A percentile compares a stretch with the other conserved stretches of the same genome.
Evolutionary conservation across 2,329 filamentous ascomycete genomes (phyloP).

Genomic region (Exophiala calicioides): DNA sequence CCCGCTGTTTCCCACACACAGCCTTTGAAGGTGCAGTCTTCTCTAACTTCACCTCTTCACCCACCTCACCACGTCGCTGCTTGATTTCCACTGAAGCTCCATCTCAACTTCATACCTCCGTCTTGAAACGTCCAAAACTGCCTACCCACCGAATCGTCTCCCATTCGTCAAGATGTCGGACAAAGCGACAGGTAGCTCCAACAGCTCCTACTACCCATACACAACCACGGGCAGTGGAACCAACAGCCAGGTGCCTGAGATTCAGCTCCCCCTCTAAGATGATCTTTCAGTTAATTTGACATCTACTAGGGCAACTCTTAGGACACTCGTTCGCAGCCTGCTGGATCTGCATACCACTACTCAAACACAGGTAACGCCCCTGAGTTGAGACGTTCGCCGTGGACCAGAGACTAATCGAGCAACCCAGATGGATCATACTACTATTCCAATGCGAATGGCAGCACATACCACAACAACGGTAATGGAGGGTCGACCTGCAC

Average conservation of each 20-base stretch:
- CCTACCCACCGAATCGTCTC: neutral
- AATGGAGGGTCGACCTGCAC: slow-evolving; percentile 63
- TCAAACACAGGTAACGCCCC: slow-evolving; percentile 11
- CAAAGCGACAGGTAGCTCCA: slow-evolving; percentile 2
- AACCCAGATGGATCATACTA: slow-evolving; percentile 67
- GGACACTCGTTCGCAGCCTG: slow-evolving; percentile 55
- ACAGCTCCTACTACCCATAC: slow-evolving; percentile 34
- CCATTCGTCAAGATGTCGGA: slow-evolving; percentile 10
- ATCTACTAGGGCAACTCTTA: slow-evolving; percentile 67
- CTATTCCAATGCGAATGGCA: slow-evolving; percentile 69
- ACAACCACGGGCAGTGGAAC: slow-evolving; percentile 53
- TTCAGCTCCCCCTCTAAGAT: too few species aligned
- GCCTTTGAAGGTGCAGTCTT: too few species aligned
- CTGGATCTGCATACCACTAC: slow-evolving; percentile 15
- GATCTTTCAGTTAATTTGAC: slow-evolving; percentile 8
- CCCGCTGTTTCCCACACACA: too few species aligned
- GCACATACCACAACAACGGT: slow-evolving; percentile 67
- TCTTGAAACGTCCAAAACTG: slow-evolving; percentile 2
- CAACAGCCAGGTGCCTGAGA: slow-evolving; percentile 65
- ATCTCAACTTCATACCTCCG: too few species aligned
- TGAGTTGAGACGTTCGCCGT: neutral
- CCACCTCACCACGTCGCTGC: too few species aligned
- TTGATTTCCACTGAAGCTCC: too few species aligned
- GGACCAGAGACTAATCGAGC: neutral
- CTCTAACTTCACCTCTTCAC: too few species aligned